Conservation (phyloP, 768 basidiomycete species). For the Xanthoconium stramineum region DNA sequence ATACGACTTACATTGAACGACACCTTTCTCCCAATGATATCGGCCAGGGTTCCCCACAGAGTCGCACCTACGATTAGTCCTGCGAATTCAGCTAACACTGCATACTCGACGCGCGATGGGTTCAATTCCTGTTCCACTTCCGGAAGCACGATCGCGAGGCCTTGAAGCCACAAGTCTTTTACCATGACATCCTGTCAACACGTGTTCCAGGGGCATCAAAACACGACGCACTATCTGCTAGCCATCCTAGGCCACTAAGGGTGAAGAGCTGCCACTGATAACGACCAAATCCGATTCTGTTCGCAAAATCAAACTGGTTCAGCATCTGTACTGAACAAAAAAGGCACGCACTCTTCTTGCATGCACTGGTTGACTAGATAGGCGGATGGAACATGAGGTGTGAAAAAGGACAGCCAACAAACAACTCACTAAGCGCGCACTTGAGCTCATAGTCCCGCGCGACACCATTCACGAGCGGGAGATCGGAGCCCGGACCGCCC, state of each 20-base stretch:
- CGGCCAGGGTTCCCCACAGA: slow-evolving; percentile 48
- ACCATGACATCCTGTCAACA: slow-evolving; percentile 2
- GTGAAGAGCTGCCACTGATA: slow-evolving; percentile 49
- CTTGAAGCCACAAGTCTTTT: slow-evolving; percentile 42
- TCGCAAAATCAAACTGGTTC: not conserved
- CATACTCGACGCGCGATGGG: slow-evolving; percentile 42
- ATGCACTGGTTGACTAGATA: slow-evolving; percentile 43
- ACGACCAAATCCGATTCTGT: slow-evolving; percentile 47
- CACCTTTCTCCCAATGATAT: slow-evolving; percentile 44
- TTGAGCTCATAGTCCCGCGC: slow-evolving; percentile 33
- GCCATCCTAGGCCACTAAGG: slow-evolving; percentile 47
- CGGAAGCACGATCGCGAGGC: slow-evolving; percentile 43
- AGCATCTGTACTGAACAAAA: slow-evolving; percentile 2
- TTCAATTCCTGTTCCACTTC: slow-evolving; percentile 43
- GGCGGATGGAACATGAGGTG: not conserved
- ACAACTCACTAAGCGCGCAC: slow-evolving; percentile 28
- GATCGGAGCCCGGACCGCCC: slow-evolving; percentile 1
- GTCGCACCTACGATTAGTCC: slow-evolving; percentile 50
- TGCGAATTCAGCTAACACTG: slow-evolving; percentile 45
- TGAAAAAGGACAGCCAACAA: not conserved
- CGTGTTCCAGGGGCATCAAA: slow-evolving; percentile 19
- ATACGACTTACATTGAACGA: slow-evolving; percentile 38
- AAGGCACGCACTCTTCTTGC: slow-evolving; percentile 40
- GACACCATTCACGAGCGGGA: slow-evolving; percentile 22
- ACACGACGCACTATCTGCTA: slow-evolving; percentile 42